These are phyloP conservation scores for Brassica balearica DNA, from an alignment of 441 rosid species.

Conservation along the genomic window DNA sequence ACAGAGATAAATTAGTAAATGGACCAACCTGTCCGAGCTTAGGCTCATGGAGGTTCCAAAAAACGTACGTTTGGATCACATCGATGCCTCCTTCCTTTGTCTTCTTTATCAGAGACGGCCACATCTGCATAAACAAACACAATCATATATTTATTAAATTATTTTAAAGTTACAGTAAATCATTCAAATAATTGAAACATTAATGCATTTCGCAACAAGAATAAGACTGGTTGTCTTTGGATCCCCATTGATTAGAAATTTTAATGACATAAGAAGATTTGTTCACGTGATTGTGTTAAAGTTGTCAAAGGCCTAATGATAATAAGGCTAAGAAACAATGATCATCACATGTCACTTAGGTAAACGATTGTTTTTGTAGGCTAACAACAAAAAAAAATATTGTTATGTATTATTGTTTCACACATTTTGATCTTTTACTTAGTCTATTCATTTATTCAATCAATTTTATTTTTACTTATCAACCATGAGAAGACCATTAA, in stretches of 20 bases:
- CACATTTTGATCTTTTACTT: constrained; percentile 30
- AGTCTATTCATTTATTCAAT: background rate
- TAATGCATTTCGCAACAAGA: constrained; percentile 3
- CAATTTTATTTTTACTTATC: background rate
- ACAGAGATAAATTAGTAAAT: background rate
- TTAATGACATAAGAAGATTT: constrained; percentile 19
- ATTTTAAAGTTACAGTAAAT: background rate
- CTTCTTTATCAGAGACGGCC: constrained; percentile 73
- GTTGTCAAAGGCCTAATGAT: constrained; percentile 36
- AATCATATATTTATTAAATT: background rate
- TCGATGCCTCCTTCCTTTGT: constrained; percentile 88
- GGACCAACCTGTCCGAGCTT: constrained; percentile 67
- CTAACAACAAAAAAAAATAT: background rate
- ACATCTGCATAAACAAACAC: constrained; percentile 58
- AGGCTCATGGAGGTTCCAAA: constrained; percentile 91
- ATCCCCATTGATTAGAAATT: constrained; percentile 30
- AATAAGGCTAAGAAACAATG: constrained; percentile 14
- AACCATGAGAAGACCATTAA: constrained; percentile 29
- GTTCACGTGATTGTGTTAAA: constrained; percentile 40
- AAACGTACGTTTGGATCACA: constrained; percentile 89
- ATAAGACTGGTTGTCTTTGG: constrained; percentile 31
- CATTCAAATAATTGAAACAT: constrained; percentile 4
- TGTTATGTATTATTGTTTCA: background rate
- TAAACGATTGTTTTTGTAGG: constrained; percentile 6
- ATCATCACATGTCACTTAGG: constrained; percentile 30